Evolutionary conservation across 2,329 filamentous ascomycete genomes (phyloP).

Genomic region (Colletotrichum karsti): DNA sequence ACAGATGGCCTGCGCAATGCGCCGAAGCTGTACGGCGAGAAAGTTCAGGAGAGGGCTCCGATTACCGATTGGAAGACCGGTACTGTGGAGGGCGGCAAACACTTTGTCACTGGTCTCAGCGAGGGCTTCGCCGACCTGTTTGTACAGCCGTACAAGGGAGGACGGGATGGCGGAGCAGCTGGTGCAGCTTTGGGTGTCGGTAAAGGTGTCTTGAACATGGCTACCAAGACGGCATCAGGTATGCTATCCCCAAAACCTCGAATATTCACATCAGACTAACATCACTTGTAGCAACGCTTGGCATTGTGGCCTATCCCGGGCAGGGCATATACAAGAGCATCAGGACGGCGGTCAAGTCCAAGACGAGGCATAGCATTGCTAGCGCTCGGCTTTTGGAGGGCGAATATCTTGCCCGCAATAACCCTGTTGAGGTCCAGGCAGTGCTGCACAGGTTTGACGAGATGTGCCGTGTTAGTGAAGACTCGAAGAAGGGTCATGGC

Average conservation of each 20-base stretch:
- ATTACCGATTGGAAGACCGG: slow-evolving; percentile 57
- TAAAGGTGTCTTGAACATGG: slow-evolving; percentile 45
- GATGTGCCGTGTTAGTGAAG: not conserved
- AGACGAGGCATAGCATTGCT: slow-evolving; percentile 12
- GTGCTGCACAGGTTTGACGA: slow-evolving; percentile 10
- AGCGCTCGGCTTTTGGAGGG: slow-evolving; percentile 12
- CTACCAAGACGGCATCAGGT: slow-evolving; percentile 32
- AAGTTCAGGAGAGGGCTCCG: slow-evolving; percentile 40
- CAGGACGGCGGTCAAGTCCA: slow-evolving; percentile 23
- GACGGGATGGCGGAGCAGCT: slow-evolving; percentile 46
- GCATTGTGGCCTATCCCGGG: slow-evolving; percentile 32
- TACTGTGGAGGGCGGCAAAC: slow-evolving; percentile 49
- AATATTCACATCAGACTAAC: not conserved
- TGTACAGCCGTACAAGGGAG: slow-evolving; percentile 50
- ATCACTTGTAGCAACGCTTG: slow-evolving; percentile 22
- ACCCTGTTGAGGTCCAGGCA: not conserved
- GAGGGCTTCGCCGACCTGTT: slow-evolving; percentile 54
- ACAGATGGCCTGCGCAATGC: slow-evolving; percentile 62
- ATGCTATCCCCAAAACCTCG: not conserved
- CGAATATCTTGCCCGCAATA: slow-evolving; percentile 16
- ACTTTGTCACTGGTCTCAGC: slow-evolving; percentile 51
- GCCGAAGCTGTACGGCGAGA: slow-evolving; percentile 58
- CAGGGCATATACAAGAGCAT: slow-evolving; percentile 32
- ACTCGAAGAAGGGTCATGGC: not conserved
- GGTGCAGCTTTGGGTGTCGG: slow-evolving; percentile 52